Conservation (phyloP, 805 yeast genomes). For the Candida quercuum region DNA sequence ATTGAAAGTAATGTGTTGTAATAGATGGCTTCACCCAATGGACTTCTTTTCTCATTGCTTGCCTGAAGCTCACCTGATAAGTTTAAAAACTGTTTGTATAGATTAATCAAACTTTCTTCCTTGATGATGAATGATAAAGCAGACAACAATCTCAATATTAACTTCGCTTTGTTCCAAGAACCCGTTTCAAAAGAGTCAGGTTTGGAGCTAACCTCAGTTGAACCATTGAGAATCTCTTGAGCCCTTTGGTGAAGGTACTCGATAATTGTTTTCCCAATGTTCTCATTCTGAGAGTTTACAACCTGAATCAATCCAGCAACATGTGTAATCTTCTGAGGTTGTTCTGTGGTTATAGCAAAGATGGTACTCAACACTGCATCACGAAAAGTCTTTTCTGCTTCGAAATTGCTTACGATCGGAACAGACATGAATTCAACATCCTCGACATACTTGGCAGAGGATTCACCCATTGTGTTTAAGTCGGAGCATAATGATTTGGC, state of each 20-base stretch:
- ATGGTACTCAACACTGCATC: slow-evolving; percentile 56
- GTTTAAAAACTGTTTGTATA: slow-evolving; percentile 49
- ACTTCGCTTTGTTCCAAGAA: slow-evolving; percentile 65
- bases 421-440: slow-evolving; percentile 62
- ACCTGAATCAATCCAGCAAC: slow-evolving; percentile 62
- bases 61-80: slow-evolving; percentile 53
- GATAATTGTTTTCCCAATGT: slow-evolving; percentile 63
- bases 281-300: slow-evolving; percentile 56
- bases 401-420: slow-evolving; percentile 62
- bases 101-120: slow-evolving; percentile 40
- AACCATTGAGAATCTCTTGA: slow-evolving; percentile 45
- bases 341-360: slow-evolving; percentile 70
- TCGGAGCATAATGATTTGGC: slow-evolving; percentile 45
- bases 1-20: slow-evolving; percentile 55
- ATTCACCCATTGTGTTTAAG: slow-evolving; percentile 57
- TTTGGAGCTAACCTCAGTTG: slow-evolving; percentile 21
- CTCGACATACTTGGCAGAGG: slow-evolving; percentile 41
- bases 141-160: slow-evolving; percentile 65
- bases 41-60: slow-evolving; percentile 35
- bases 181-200: slow-evolving; percentile 41
- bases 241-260: slow-evolving; percentile 64
- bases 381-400: slow-evolving; percentile 54
- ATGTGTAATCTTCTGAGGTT: slow-evolving; percentile 84
- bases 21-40: slow-evolving; percentile 64
- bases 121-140: slow-evolving; percentile 56